These are phyloP conservation scores for Trichocladium uniseriatum DNA, from an alignment of 495 filamentous ascomycete genomes.

Conservation along the genomic window DNA sequence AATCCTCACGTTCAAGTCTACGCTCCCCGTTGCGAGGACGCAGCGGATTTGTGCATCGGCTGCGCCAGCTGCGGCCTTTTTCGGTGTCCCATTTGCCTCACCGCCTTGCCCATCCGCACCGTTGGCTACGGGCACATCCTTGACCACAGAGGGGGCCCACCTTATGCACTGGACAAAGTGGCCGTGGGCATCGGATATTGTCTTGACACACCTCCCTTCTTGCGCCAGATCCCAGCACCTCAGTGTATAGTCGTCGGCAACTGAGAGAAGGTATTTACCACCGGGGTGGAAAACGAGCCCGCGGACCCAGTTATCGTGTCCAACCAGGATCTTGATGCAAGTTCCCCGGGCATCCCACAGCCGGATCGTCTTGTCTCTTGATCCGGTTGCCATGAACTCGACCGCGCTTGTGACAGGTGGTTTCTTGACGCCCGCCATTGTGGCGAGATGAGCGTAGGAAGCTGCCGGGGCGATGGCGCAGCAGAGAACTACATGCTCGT, in stretches of 20 bases:
- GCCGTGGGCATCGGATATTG: constrained; percentile 64
- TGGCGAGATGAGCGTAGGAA: constrained; percentile 64
- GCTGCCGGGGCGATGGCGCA: constrained; percentile 78
- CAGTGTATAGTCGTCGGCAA: constrained; percentile 83
- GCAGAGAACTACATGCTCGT: constrained; percentile 86
- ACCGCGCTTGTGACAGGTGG: constrained; percentile 60
- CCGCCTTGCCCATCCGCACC: constrained; percentile 46
- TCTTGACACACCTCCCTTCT: constrained; percentile 84
- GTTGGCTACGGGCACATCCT: constrained; percentile 44
- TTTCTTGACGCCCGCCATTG: constrained; percentile 77
- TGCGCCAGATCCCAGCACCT: constrained; percentile 93
- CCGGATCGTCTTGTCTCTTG: constrained; percentile 83
- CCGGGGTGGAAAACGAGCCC: constrained; percentile 85
- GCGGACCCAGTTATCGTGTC: constrained; percentile 96
- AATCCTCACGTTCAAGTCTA: constrained; percentile 51
- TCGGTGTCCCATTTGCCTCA: constrained; percentile 37
- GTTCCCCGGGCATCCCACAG: constrained; percentile 85
- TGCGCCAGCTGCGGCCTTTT: constrained; percentile 29
- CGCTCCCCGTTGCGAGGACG: constrained; percentile 54
- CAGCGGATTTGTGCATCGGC: constrained; percentile 46
- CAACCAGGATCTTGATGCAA: constrained; percentile 74
- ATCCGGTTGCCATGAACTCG: constrained; percentile 87
- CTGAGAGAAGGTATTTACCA: constrained; percentile 82
- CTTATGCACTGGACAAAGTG: constrained; percentile 83
- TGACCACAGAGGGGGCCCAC: constrained; percentile 78